Percentiles rank a stretch among this genome's conserved stretches.
phyloP scores from a whole-genome alignment of 768 basidiomycete genomes.

The Rhodocollybia butyracea region DNA sequence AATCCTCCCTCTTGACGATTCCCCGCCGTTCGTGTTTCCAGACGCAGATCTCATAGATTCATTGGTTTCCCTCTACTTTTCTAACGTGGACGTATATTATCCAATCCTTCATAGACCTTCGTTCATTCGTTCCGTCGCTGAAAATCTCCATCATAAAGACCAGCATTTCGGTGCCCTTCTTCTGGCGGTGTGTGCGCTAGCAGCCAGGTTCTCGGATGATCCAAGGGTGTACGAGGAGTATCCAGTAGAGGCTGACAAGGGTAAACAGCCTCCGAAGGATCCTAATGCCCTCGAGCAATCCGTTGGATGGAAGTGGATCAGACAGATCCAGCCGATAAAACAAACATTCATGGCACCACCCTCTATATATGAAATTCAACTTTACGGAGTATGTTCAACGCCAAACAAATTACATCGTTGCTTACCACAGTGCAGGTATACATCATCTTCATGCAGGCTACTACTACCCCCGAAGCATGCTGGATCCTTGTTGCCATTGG shows the following conservation, averaged over 20 bases:
- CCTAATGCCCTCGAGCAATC: constrained; percentile 22
- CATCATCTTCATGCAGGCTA: constrained; percentile 38
- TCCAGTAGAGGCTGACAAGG: too few species aligned
- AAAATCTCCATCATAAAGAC: constrained; percentile 37
- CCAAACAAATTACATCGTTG: background rate
- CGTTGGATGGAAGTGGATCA: constrained; percentile 43
- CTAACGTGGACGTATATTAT: constrained; percentile 30
- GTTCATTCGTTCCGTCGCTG: constrained; percentile 39
- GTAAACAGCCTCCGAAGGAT: background rate
- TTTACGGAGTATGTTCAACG: constrained; percentile 34
- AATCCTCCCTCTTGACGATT: background rate
- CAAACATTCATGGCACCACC: constrained; percentile 43
- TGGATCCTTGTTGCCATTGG: constrained; percentile 56
- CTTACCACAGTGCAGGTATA: constrained; percentile 28
- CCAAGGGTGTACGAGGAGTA: constrained; percentile 27
- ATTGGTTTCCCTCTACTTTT: constrained; percentile 54
- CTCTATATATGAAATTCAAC: constrained; percentile 56
- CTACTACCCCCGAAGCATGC: constrained; percentile 41
- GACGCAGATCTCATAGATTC: constrained; percentile 32
- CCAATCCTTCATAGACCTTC: constrained; percentile 52
- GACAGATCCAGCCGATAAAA: constrained; percentile 48
- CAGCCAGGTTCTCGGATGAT: constrained; percentile 41
- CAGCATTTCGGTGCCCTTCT: constrained; percentile 41
- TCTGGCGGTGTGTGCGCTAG: constrained; percentile 51
- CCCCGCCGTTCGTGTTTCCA: constrained; percentile 30